phyloP scores from a whole-genome alignment of 441 rosid genomes.

The Adansonia rubrostipa region DNA sequence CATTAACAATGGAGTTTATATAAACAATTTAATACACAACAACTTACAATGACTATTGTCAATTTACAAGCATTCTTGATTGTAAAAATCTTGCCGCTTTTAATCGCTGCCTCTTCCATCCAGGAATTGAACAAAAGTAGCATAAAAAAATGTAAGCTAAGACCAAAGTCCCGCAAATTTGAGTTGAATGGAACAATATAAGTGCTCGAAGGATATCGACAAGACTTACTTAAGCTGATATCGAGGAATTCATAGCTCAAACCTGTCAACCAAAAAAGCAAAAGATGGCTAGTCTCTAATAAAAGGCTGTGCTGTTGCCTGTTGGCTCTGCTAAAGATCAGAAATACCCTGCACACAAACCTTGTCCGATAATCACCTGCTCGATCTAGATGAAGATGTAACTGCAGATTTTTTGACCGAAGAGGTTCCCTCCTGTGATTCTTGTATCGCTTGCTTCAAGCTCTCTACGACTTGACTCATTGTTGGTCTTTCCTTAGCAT shows the following conservation, averaged over 20 bases:
- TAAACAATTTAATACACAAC: slow-evolving; percentile 1
- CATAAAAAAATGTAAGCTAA: not conserved
- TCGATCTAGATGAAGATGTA: slow-evolving; percentile 38
- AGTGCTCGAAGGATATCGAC: too few species aligned
- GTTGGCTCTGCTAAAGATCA: not conserved
- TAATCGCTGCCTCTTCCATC: not conserved
- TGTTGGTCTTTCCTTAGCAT: slow-evolving; percentile 48
- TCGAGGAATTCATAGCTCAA: slow-evolving; percentile 20
- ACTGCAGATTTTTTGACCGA: not conserved
- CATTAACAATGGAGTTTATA: not conserved
- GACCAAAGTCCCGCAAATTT: not conserved
- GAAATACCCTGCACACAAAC: slow-evolving; percentile 10
- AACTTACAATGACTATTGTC: not conserved
- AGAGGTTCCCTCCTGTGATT: slow-evolving; percentile 36
- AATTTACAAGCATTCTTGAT: slow-evolving; percentile 17
- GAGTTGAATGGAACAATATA: not conserved
- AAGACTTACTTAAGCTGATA: not conserved
- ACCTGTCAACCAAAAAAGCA: too few species aligned
- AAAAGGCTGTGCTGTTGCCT: too few species aligned
- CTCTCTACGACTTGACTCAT: slow-evolving; percentile 46
- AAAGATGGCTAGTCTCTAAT: too few species aligned
- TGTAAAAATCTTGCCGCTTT: not conserved
- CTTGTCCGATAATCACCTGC: slow-evolving; percentile 19
- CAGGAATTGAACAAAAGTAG: not conserved
- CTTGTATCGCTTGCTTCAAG: slow-evolving; percentile 44